A percentile compares a stretch with the other conserved stretches of the same genome.
These are phyloP conservation scores for Thelonectria blattea DNA, from an alignment of 2,329 filamentous ascomycete species.

Conservation along the genomic window DNA sequence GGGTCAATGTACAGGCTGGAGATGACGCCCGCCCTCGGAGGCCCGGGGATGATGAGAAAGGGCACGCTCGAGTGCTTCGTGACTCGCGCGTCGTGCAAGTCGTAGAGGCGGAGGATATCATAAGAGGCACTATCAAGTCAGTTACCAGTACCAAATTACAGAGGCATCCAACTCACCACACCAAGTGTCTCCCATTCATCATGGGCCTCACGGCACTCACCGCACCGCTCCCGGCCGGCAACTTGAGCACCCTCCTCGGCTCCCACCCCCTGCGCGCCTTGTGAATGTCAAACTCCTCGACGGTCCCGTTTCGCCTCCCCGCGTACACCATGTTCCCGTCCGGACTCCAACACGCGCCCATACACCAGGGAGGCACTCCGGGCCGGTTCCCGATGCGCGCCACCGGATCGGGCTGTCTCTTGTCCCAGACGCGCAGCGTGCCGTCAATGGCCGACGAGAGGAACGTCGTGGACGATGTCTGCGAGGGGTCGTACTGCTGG, in stretches of 20 bases:
- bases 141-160: background rate
- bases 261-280: slow-evolving; percentile 71
- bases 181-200: slow-evolving; percentile 89
- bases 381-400: slow-evolving; percentile 78
- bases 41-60: slow-evolving; percentile 95
- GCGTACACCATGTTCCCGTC: slow-evolving; percentile 96
- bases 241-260: slow-evolving; percentile 81
- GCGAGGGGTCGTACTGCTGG: slow-evolving; percentile 57
- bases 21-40: slow-evolving; percentile 81
- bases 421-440: slow-evolving; percentile 90
- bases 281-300: slow-evolving; percentile 92
- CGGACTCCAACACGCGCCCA: slow-evolving; percentile 95
- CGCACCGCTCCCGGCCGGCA: slow-evolving; percentile 86
- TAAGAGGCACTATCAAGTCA: slow-evolving; percentile 75
- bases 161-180: slow-evolving; percentile 61
- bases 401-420: slow-evolving; percentile 75
- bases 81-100: slow-evolving; percentile 71
- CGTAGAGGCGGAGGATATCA: slow-evolving; percentile 92
- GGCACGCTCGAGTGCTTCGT: slow-evolving; percentile 81
- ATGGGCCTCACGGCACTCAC: slow-evolving; percentile 89
- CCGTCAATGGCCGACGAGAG: slow-evolving; percentile 89
- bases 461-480: slow-evolving; percentile 79
- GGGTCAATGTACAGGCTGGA: slow-evolving; percentile 86
- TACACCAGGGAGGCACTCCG: slow-evolving; percentile 92
- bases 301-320: slow-evolving; percentile 86